These are phyloP conservation scores for Pseudogymnoascus sp. DNA, from an alignment of 2,329 filamentous ascomycete genomes.

Conservation along the genomic window DNA sequence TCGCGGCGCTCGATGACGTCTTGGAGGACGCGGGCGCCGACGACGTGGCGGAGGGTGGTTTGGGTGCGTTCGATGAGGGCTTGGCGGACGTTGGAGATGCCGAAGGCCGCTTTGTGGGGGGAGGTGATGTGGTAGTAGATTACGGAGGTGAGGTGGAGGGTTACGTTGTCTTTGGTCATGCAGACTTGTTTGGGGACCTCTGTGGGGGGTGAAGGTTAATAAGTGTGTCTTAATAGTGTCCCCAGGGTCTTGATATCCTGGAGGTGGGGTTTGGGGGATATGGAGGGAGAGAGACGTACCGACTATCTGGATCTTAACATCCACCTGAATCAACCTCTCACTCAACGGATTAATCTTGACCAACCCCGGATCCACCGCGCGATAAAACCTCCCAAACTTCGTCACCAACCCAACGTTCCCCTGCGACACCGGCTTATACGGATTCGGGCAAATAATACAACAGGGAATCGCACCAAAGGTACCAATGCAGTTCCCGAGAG, in stretches of 20 bases:
- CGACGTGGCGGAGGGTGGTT: constrained; percentile 92
- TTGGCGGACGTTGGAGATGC: constrained; percentile 87
- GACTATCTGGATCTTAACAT: constrained; percentile 98
- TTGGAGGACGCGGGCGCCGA: constrained; percentile 89
- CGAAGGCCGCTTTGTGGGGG: constrained; percentile 94
- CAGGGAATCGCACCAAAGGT: constrained; percentile 80
- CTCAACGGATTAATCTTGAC: constrained; percentile 96
- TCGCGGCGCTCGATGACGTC: constrained; percentile 98
- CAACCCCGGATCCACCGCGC: constrained; percentile 90
- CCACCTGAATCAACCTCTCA: constrained; percentile 81
- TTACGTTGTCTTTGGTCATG: constrained; percentile 99
- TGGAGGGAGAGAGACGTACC: constrained; percentile 31
- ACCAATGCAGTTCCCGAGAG: constrained; percentile 65
- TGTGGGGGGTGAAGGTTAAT: constrained; percentile 15
- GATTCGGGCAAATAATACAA: constrained; percentile 88
- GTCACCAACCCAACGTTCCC: constrained; percentile 93
- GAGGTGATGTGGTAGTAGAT: constrained; percentile 98
- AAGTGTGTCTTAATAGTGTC: not conserved
- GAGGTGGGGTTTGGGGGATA: too few relatives aligned
- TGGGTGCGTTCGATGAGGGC: constrained; percentile 97
- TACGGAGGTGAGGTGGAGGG: constrained; percentile 84
- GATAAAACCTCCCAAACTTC: constrained; percentile 90
- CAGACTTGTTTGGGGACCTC: constrained; percentile 94
- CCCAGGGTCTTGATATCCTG: too few relatives aligned
- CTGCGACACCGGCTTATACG: constrained; percentile 85